Evolutionary conservation across 2,329 filamentous ascomycete species (phyloP), one percentile per base, ranked within the genome.

Genomic region (Penicillium sp.): DNA sequence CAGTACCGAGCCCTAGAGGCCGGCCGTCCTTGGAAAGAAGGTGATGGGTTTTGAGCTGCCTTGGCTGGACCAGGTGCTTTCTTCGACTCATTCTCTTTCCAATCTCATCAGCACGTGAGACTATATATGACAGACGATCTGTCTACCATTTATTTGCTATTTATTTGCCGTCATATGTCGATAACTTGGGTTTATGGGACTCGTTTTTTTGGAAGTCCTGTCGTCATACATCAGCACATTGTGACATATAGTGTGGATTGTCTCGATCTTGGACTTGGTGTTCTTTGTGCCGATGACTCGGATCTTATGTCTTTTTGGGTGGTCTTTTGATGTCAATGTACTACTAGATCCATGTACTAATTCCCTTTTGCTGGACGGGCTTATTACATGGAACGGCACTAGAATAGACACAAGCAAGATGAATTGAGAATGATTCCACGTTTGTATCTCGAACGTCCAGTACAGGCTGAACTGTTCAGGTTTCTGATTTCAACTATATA

Each of bases 21-120:
- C 8, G 79, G 80, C 30, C 72, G 79, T 44, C 65, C 68, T 37
- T 82, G 78, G 79, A 75, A 74, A 31, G 76, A 79, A 36, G 79
- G 77, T 1, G 78, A 81, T 63, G 77, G 77, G 2, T 81, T 76
- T 59, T 81, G 64, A 72, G 29, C 27, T 33, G 8, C 12, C 27
- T 46, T 46, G 36, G 13, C 47, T 35, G 41, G 41, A 44, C 37
- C 46, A 37, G 43, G 39, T 11, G 14, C 35, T 33, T 40, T 29
- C 3, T 27, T 8, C 10, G 4, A 2, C 0, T 8, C 10, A 1
- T 1, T 2, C 30, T 37, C 3, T n/a, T 22, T 11, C 12, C 13
- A 27, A 27, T 31, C 3, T 19, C 12, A 5, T 25, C 7, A 14
- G 11, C 19, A 19, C 14, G 12, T 25, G 22, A 31, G 4, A 14